Percentiles rank a stretch among this genome's conserved stretches.
Evolutionary conservation across 31 red algal genomes (phyloP).

Genomic region (Odonthalia washingtoniensis): DNA sequence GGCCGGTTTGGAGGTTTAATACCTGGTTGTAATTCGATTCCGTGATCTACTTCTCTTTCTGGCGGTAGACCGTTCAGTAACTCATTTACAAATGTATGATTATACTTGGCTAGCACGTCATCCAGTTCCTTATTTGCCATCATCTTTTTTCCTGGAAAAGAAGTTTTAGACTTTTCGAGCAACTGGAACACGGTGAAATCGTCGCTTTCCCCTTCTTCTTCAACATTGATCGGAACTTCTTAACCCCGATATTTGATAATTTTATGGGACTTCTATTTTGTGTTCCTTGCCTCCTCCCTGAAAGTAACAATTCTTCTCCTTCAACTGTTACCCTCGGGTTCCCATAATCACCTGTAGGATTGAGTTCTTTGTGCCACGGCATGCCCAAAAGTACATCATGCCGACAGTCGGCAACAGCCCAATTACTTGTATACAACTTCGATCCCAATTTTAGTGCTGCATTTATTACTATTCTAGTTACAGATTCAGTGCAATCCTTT

Average conservation of each 20-base stretch:
- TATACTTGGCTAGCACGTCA: not conserved
- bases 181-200: too few species aligned
- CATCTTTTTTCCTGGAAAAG: not conserved
- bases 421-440: not conserved
- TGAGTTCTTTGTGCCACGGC: not conserved
- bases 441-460: not conserved
- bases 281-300: not conserved
- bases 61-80: conserved; percentile 1
- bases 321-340: not conserved
- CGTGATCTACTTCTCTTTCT: conserved; percentile 5
- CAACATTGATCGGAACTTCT: not conserved
- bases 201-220: too few species aligned
- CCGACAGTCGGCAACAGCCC: not conserved
- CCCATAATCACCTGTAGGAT: not conserved
- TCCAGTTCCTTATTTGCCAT: not conserved
- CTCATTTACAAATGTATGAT: not conserved
- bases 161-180: too few species aligned
- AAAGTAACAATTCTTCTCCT: not conserved
- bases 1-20: not conserved
- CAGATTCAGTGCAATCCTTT: not conserved
- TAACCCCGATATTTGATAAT: not conserved
- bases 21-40: not conserved
- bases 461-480: not conserved
- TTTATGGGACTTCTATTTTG: not conserved
- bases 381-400: not conserved